Evolutionary conservation across 108 stramenopile species (phyloP).

Genomic region (Heterococcus sp.): DNA sequence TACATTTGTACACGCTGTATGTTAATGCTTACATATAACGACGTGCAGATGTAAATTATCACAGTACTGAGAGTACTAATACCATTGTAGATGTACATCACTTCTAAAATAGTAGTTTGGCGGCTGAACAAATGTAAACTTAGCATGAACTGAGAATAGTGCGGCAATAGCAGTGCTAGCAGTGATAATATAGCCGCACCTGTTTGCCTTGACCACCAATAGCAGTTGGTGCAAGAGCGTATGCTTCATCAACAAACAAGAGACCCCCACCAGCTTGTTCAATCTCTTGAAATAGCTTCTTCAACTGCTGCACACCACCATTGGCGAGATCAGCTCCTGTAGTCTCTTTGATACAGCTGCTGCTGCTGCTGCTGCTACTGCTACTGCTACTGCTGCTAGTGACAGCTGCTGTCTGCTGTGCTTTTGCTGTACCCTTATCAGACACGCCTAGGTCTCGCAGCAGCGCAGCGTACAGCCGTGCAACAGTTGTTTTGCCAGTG

Average conservation of each 20-base stretch:
- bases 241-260: constrained; percentile 49
- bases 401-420: constrained; percentile 1
- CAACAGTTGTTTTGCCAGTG: constrained; percentile 91
- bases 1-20: background rate
- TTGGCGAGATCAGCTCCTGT: constrained; percentile 20
- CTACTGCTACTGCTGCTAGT: background rate
- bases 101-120: background rate
- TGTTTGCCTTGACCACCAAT: background rate
- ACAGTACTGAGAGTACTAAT: background rate
- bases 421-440: background rate
- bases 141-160: too few relatives aligned
- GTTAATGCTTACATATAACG: background rate
- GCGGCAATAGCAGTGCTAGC: too few relatives aligned
- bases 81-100: background rate
- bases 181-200: background rate
- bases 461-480: constrained; percentile 78
- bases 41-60: background rate
- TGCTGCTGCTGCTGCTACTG: background rate
- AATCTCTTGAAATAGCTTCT: constrained; percentile 8
- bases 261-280: constrained; percentile 28
- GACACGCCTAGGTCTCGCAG: constrained; percentile 62
- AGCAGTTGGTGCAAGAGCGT: background rate
- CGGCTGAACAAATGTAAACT: background rate
- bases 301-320: background rate
- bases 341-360: constrained; percentile 1